These are phyloP conservation scores for Penicillium italicum DNA, from an alignment of 2,329 filamentous ascomycete species.

Conservation along the genomic window DNA sequence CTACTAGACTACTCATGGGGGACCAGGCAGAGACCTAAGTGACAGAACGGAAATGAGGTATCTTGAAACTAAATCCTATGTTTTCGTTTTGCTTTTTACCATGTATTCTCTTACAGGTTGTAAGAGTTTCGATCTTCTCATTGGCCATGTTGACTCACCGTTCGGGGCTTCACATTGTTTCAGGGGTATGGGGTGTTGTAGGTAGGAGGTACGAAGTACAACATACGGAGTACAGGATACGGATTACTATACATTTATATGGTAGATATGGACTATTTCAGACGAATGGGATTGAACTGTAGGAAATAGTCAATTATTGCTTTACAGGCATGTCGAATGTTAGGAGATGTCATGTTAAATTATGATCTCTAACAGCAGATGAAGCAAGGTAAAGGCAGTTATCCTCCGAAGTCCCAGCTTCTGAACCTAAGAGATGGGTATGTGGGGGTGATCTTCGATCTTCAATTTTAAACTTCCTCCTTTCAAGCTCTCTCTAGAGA, in stretches of 20 bases:
- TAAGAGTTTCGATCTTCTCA: background rate
- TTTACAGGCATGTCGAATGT: background rate
- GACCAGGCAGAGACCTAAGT: too few relatives aligned
- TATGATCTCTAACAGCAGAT: background rate
- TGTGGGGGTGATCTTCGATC: slow-evolving; percentile 8
- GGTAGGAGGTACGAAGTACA: background rate
- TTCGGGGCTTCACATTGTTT: background rate
- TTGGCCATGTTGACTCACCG: background rate
- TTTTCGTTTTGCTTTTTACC: background rate
- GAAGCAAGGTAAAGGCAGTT: slow-evolving; percentile 7
- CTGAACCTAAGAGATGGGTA: background rate
- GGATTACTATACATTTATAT: background rate
- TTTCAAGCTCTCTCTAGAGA: background rate
- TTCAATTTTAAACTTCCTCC: slow-evolving; percentile 1
- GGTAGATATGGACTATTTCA: background rate
- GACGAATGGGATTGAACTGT: background rate
- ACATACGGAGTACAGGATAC: background rate
- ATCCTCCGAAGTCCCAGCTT: background rate
- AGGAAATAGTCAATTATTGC: background rate
- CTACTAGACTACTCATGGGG: background rate
- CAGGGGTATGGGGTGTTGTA: background rate
- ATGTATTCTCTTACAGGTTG: background rate
- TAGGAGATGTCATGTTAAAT: background rate
- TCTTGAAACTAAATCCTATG: background rate
- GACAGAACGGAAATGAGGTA: too few relatives aligned